A percentile compares a stretch with the other conserved stretches of the same genome.
Conservation (phyloP, 2,329 filamentous ascomycete genomes). For the Rhinocladiella mackenziei region DNA sequence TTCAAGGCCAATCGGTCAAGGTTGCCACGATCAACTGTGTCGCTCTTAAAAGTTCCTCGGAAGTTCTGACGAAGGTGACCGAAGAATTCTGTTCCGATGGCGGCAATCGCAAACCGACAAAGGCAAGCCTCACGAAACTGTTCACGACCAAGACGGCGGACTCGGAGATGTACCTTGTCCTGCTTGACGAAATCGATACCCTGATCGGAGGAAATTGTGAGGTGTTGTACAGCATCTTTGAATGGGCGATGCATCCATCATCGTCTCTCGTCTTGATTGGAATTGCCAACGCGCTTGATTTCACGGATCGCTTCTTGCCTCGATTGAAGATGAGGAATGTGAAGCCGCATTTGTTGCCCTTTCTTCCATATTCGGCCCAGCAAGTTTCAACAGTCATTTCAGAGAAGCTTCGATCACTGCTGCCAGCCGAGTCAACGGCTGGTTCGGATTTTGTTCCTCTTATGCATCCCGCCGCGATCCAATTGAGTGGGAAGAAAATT, state of each 20-base stretch:
- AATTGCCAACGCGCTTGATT: conserved; percentile 91
- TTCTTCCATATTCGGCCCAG: conserved; percentile 81
- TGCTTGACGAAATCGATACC: conserved; percentile 92
- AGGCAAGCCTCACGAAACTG: conserved; percentile 63
- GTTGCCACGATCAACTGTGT: conserved; percentile 91
- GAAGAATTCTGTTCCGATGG: conserved; percentile 64
- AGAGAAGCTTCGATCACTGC: conserved; percentile 70
- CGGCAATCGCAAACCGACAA: conserved; percentile 62
- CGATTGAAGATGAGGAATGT: conserved; percentile 88
- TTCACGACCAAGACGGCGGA: conserved; percentile 61
- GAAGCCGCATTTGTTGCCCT: conserved; percentile 83
- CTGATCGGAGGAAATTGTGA: conserved; percentile 84
- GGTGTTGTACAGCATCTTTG: conserved; percentile 88
- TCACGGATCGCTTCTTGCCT: conserved; percentile 92
- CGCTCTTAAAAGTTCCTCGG: conserved; percentile 83
- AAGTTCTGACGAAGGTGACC: conserved; percentile 76
- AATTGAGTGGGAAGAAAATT: conserved; percentile 91
- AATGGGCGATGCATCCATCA: conserved; percentile 81
- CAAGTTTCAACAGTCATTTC: conserved; percentile 88
- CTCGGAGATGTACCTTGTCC: conserved; percentile 67
- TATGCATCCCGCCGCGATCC: conserved; percentile 87
- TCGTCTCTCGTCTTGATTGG: conserved; percentile 82
- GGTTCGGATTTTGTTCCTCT: conserved; percentile 70
- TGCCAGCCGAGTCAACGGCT: conserved; percentile 51
- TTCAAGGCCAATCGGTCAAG: conserved; percentile 54